Conservation (phyloP, 805 yeast genomes). For the Kodamaea laetipori region DNA sequence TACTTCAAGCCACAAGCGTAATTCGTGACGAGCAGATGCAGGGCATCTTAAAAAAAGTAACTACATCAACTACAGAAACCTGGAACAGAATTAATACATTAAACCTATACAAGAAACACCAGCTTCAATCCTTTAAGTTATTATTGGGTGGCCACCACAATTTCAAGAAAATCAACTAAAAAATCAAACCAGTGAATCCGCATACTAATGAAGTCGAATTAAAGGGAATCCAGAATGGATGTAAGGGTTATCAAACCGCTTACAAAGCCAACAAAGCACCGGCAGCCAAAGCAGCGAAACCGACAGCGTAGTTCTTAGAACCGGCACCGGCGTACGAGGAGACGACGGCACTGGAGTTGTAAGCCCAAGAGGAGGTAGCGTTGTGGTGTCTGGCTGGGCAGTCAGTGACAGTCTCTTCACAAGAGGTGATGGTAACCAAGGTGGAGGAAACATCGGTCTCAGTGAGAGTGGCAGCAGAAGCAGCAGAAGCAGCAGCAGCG, state of each 20-base stretch:
- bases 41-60: no score
- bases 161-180: slow-evolving; percentile 11
- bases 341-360: slow-evolving; percentile 23
- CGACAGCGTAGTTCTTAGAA: slow-evolving; percentile 21
- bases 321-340: slow-evolving; percentile 28
- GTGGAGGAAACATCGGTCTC: slow-evolving; percentile 34
- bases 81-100: slow-evolving; percentile 4
- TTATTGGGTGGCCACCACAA: slow-evolving; percentile 14
- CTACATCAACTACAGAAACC: no score
- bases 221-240: slow-evolving; percentile 6
- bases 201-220: background rate
- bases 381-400: slow-evolving; percentile 37
- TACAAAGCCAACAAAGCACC: slow-evolving; percentile 36
- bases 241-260: slow-evolving; percentile 11
- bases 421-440: slow-evolving; percentile 45
- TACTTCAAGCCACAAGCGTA: no score
- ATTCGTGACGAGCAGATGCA: background rate
- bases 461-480: slow-evolving; percentile 33
- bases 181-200: slow-evolving; percentile 2
- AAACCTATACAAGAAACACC: background rate
- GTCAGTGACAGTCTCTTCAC: slow-evolving; percentile 43
- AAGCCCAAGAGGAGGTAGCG: slow-evolving; percentile 14
- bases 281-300: slow-evolving; percentile 24
- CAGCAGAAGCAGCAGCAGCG: slow-evolving; percentile 43
- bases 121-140: slow-evolving; percentile 5